Evolutionary conservation across 106 monocot genomes (phyloP).

Genomic region (Apostasia ramifera): DNA sequence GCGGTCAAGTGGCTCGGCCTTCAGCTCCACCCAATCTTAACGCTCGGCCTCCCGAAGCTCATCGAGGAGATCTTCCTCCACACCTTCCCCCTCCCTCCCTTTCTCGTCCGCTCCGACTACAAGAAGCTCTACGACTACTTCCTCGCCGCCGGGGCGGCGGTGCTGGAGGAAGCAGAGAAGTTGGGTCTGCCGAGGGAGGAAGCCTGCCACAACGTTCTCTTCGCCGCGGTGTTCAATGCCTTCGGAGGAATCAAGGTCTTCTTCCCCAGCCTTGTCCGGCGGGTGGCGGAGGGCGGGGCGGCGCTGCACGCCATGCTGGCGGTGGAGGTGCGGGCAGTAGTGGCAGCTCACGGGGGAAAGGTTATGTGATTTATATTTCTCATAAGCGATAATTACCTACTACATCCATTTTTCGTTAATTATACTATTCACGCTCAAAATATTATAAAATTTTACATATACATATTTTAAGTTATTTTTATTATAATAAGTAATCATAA

Average conservation of each 20-base stretch:
- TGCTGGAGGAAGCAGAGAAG: slow-evolving; percentile 8
- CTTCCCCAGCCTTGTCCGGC: slow-evolving; percentile 29
- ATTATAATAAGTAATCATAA: no score
- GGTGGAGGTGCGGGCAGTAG: slow-evolving; percentile 21
- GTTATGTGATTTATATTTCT: neutral
- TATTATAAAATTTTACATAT: no score
- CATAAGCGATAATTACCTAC: no score
- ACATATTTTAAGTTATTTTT: no score
- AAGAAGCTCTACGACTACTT: slow-evolving; percentile 37
- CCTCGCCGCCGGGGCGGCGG: slow-evolving; percentile 15
- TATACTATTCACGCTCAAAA: no score
- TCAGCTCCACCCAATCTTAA: slow-evolving; percentile 35
- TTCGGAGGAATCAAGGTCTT: slow-evolving; percentile 36
- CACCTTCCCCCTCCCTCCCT: slow-evolving; percentile 32
- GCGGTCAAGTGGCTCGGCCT: slow-evolving; percentile 29
- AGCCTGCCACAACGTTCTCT: slow-evolving; percentile 47
- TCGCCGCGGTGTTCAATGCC: slow-evolving; percentile 36
- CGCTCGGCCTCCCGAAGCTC: slow-evolving; percentile 20
- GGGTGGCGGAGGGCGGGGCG: slow-evolving; percentile 5
- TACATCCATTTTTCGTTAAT: no score
- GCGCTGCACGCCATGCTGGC: slow-evolving; percentile 26
- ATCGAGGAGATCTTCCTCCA: slow-evolving; percentile 49
- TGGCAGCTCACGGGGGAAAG: slow-evolving; percentile 11
- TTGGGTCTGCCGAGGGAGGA: slow-evolving; percentile 40
- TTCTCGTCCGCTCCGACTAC: slow-evolving; percentile 22